Evolutionary conservation across 805 yeast genomes (phyloP), one percentile per base, ranked within the genome.

Genomic region (Lipomyces yamadae): DNA sequence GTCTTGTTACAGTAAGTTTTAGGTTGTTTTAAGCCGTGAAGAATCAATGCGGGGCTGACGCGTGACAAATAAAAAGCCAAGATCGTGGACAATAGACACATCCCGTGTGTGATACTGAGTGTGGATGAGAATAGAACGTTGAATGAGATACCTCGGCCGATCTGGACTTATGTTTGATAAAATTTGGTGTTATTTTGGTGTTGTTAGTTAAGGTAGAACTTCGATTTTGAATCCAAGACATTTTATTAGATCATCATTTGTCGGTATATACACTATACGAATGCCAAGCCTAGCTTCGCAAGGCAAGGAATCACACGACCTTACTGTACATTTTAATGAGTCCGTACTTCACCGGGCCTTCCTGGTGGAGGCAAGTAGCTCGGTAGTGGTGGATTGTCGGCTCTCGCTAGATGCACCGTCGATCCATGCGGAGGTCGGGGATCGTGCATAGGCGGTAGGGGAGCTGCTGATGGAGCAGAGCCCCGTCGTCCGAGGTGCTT

Each of bases 81-180:
- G 60, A 39, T 45, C 11, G 59, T 63, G 33, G 59, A 63, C 24
- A 56, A 60, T 15, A 45, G 56, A 48, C 32, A 24, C 58, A 35
- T 63, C 10, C 69, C 65, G 10, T 66, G 66, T 35, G 69, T 66
- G 5, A 57, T 62, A 6, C n/a, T 63, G 54, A 56, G 53, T 30
- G 42, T 63, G 15, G 69, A 60, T 15, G 56, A 53, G 30, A 29
- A 18, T 8, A n/a, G 33, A 11, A 30, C 18, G 4, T 30, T 30
- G 37, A 29, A 13, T 29, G 63, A 62, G 24, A 29, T 66, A 8
- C 69, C 69, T 3, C 50, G 62, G 15, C 64, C 69, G 3, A 60
- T 66, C 42, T 66, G 69, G 69, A 66, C 66, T n/a, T 59, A 32
- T 56, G 64, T 66, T 15, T 66, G 48, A 56, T 60, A 42, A n/a